These are phyloP conservation scores for Aureobasidium pullulans DNA, from an alignment of 2,329 filamentous ascomycete genomes.

Conservation along the genomic window DNA sequence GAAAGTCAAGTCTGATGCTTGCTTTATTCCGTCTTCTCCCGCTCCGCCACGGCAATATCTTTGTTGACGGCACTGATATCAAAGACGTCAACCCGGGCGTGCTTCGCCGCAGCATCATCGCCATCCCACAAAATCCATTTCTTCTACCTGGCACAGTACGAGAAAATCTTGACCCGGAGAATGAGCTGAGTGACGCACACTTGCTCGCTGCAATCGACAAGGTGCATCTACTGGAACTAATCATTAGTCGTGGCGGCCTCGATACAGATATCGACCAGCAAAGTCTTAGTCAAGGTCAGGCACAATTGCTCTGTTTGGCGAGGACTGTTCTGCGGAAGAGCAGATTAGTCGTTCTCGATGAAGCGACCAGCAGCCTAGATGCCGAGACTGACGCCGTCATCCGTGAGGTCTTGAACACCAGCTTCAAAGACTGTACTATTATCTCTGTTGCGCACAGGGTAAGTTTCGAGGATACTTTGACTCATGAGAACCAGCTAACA, in stretches of 20 bases:
- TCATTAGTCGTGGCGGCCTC: constrained; percentile 29
- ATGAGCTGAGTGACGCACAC: constrained; percentile 27
- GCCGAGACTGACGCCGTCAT: not conserved
- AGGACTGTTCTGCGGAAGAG: constrained; percentile 37
- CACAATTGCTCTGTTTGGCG: constrained; percentile 44
- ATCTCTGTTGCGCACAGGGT: constrained; percentile 51
- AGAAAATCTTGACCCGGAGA: not conserved
- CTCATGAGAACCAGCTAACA: no score
- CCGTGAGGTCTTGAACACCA: constrained; percentile 14
- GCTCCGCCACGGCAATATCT: constrained; percentile 35
- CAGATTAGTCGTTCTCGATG: constrained; percentile 34
- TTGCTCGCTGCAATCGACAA: constrained; percentile 38
- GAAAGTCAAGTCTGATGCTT: constrained; percentile 45
- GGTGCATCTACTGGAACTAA: constrained; percentile 32
- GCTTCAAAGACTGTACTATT: constrained; percentile 53
- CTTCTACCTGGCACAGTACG: constrained; percentile 42
- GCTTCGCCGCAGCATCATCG: constrained; percentile 28
- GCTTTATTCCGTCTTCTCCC: constrained; percentile 44
- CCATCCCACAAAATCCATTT: constrained; percentile 47
- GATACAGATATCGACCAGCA: constrained; percentile 29
- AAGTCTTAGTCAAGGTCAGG: constrained; percentile 39
- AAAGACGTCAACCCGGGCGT: constrained; percentile 28
- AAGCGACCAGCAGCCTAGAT: constrained; percentile 18
- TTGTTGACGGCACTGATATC: constrained; percentile 37
- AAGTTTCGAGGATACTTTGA: not conserved